phyloP scores from a whole-genome alignment of 2,329 filamentous ascomycete genomes.

The Cordyceps javanica region DNA sequence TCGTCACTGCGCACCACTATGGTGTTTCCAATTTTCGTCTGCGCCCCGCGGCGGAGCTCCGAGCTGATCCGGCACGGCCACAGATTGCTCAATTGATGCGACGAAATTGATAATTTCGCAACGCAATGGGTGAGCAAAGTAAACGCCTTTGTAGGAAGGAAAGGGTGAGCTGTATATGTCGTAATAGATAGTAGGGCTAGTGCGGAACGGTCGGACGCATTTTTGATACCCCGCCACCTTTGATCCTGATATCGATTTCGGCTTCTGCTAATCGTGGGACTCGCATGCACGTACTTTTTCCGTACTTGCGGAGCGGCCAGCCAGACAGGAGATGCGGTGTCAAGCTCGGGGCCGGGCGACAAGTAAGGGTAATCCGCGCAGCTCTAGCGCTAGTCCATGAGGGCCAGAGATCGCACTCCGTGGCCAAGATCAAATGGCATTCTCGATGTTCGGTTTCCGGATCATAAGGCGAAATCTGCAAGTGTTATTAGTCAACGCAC shows the following conservation, averaged over 20 bases:
- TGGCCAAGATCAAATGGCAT: background rate
- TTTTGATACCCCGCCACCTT: constrained; percentile 4
- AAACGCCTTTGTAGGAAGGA: background rate
- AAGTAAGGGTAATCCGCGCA: background rate
- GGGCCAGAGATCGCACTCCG: background rate
- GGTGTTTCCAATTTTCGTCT: constrained; percentile 1
- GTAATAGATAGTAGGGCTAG: constrained; percentile 1
- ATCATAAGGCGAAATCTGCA: constrained; percentile 10
- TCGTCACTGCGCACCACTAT: background rate
- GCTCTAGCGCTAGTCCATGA: background rate
- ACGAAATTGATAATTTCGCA: background rate
- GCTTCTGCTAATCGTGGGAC: background rate
- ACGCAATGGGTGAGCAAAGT: background rate
- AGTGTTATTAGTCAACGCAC: constrained; percentile 3
- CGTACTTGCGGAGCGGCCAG: background rate
- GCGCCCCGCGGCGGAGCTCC: constrained; percentile 11
- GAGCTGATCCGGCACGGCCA: constrained; percentile 1
- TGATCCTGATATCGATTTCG: background rate
- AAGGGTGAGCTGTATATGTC: background rate
- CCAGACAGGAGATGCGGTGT: background rate
- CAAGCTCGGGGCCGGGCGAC: background rate
- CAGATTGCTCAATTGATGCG: background rate
- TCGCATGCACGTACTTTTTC: background rate
- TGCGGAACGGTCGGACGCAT: background rate
- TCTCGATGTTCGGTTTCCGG: background rate